phyloP scores from a whole-genome alignment of 202 grass and related monocot species.

The Carex sylvatica region DNA sequence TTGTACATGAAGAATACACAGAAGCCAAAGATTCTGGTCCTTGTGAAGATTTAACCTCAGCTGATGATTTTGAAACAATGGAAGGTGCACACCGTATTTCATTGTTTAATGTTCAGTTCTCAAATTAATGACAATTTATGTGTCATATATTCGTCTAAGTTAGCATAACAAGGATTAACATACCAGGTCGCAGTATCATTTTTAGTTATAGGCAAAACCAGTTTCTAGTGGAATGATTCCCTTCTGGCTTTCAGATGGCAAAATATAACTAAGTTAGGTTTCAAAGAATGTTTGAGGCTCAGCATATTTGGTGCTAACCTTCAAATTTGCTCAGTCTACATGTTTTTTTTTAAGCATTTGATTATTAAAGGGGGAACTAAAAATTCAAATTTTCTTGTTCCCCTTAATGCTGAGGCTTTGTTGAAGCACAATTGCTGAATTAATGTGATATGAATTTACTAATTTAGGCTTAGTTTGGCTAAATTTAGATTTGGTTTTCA shows the following conservation, averaged over 20 bases:
- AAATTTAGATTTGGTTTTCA: neutral
- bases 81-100: constrained; percentile 51
- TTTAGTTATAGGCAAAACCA: neutral
- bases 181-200: neutral
- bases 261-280: neutral
- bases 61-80: constrained; percentile 45
- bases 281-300: neutral
- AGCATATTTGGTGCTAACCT: neutral
- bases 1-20: constrained; percentile 68
- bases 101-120: constrained; percentile 18
- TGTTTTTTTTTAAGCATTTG: neutral
- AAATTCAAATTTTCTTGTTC: neutral
- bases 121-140: constrained; percentile 4
- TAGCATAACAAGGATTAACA: neutral
- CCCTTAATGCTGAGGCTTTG: neutral
- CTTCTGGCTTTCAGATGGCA: neutral
- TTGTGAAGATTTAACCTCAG: constrained; percentile 37
- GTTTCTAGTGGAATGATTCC: neutral
- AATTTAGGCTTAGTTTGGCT: neutral
- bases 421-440: neutral
- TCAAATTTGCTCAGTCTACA: neutral
- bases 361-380: no score
- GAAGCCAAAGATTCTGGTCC: constrained; percentile 41
- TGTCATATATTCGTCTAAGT: neutral
- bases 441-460: neutral